A percentile compares a stretch with the other conserved stretches of the same genome.
These are phyloP conservation scores for Hymenochaete sp. DNA, from an alignment of 1,284 basidiomycete genomes.

Conservation along the genomic window DNA sequence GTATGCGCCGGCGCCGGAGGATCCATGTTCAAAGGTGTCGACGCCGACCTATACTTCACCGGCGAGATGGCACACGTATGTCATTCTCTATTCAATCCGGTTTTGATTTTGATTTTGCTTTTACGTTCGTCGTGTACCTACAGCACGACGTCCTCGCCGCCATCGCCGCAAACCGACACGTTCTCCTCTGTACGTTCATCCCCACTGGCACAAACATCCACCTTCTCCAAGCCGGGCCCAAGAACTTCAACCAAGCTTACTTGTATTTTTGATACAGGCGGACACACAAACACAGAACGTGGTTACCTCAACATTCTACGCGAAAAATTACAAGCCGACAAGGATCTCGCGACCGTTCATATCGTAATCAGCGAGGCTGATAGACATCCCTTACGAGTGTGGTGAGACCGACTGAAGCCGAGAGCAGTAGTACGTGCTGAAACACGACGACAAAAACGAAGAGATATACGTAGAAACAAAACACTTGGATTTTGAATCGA, in stretches of 20 bases:
- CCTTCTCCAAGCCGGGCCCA: neutral
- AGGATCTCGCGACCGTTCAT: conserved; percentile 30
- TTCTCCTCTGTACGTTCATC: conserved; percentile 64
- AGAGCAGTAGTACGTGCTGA: too few relatives aligned
- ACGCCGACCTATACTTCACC: conserved; percentile 79
- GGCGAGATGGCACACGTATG: conserved; percentile 88
- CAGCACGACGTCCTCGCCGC: conserved; percentile 81
- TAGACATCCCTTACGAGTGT: conserved; percentile 47
- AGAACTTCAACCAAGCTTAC: neutral
- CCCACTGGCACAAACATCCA: conserved; percentile 13
- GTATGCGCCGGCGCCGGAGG: conserved; percentile 84
- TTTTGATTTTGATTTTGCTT: conserved; percentile 12
- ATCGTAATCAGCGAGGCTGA: conserved; percentile 54
- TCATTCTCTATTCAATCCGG: conserved; percentile 16
- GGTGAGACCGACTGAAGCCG: conserved; percentile 28
- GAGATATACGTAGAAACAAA: too few relatives aligned
- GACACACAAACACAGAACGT: conserved; percentile 85
- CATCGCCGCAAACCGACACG: conserved; percentile 61
- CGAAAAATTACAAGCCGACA: conserved; percentile 38
- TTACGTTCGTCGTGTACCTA: neutral
- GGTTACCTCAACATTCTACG: conserved; percentile 68
- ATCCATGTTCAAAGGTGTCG: conserved; percentile 57
- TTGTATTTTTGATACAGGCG: conserved; percentile 33
- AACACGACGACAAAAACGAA: too few relatives aligned
- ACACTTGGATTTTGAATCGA: too few relatives aligned